Evolutionary conservation across 2,329 filamentous ascomycete genomes (phyloP).

Genomic region (Beauveria sp.): DNA sequence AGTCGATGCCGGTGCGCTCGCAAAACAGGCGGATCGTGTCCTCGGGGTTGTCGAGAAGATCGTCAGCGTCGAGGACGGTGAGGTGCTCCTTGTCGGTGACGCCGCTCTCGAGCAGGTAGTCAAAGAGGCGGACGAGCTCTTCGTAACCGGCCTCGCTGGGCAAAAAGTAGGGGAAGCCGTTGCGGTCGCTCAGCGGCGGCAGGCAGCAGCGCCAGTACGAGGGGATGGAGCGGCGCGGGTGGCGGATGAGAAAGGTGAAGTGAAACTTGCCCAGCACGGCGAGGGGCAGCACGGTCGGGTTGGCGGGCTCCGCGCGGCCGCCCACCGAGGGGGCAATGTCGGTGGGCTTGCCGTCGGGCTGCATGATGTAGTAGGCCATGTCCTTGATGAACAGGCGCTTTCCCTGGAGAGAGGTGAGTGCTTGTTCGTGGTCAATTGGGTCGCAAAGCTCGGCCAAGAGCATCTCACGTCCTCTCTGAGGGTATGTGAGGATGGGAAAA

Average conservation of each 20-base stretch:
- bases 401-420: conserved; percentile 45
- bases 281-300: conserved; percentile 78
- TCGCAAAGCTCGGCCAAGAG: not conserved
- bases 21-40: conserved; percentile 73
- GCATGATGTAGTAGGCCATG: conserved; percentile 86
- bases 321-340: conserved; percentile 74
- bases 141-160: conserved; percentile 83
- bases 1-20: conserved; percentile 70
- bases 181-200: conserved; percentile 73
- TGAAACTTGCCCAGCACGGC: conserved; percentile 73
- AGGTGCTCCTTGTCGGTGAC: conserved; percentile 68
- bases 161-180: conserved; percentile 81
- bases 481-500: not conserved
- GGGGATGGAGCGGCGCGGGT: conserved; percentile 84
- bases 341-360: conserved; percentile 60
- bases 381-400: conserved; percentile 98
- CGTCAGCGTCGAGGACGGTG: conserved; percentile 88
- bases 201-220: conserved; percentile 93
- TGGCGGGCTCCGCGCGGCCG: conserved; percentile 52
- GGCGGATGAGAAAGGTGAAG: conserved; percentile 93
- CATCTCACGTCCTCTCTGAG: not conserved
- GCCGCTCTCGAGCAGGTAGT: conserved; percentile 64
- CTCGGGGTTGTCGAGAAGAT: conserved; percentile 78
- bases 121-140: conserved; percentile 79
- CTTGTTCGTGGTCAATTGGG: not conserved